Evolutionary conservation across 495 filamentous ascomycete genomes (phyloP).

Genomic region (Sordaria brevicollis): DNA sequence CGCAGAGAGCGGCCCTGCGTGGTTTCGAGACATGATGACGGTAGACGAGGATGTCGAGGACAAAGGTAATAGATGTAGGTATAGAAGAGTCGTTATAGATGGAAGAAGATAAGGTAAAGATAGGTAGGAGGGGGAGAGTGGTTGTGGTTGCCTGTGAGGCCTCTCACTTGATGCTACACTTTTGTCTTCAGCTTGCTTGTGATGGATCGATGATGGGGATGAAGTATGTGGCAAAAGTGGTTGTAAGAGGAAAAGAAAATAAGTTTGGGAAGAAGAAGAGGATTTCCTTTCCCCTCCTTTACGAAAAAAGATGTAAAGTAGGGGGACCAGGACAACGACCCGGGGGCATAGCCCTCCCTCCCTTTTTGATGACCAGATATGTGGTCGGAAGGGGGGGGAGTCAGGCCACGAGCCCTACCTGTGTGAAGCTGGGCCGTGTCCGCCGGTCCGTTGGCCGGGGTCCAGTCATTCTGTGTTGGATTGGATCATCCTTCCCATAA

Average conservation of each 20-base stretch:
- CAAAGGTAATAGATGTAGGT: not conserved
- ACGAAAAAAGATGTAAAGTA: not conserved
- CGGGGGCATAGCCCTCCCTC: not conserved
- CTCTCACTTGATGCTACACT: not conserved
- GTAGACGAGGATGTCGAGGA: not conserved
- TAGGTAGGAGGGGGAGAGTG: not conserved
- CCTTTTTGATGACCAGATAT: not conserved
- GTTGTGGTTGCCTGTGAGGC: not conserved
- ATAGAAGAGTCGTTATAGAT: not conserved
- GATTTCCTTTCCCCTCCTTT: not conserved
- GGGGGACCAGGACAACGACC: not conserved
- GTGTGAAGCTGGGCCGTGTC: not conserved
- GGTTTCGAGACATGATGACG: not conserved
- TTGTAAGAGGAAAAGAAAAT: not conserved
- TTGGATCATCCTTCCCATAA: not conserved
- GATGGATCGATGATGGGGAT: not conserved
- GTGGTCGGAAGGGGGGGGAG: not conserved
- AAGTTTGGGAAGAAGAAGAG: not conserved
- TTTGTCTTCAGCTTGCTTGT: not conserved
- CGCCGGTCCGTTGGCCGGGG: not conserved
- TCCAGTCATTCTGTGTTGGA: not conserved
- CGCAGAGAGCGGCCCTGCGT: not conserved
- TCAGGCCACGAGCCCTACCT: not conserved
- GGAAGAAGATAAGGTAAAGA: not conserved
- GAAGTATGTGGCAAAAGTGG: not conserved